These are phyloP conservation scores for Fusarium sp. DNA, from an alignment of 2,329 filamentous ascomycete species.

Conservation along the genomic window DNA sequence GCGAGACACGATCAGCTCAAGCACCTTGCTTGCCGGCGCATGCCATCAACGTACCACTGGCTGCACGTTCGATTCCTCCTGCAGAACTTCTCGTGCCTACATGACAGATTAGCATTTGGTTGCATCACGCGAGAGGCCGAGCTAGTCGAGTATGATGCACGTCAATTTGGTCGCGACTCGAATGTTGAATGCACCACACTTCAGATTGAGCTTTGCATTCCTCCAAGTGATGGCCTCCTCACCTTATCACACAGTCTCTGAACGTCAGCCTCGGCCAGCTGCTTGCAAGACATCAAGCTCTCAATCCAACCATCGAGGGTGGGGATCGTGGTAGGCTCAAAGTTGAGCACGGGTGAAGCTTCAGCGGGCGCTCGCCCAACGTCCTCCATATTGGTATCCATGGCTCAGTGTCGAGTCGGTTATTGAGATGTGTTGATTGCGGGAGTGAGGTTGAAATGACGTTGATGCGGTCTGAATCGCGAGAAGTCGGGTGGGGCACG, in stretches of 20 bases:
- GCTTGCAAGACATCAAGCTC: slow-evolving; percentile 98
- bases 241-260: slow-evolving; percentile 98
- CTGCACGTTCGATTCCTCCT: slow-evolving; percentile 98
- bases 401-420: slow-evolving; percentile 53
- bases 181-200: not conserved
- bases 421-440: slow-evolving; percentile 29
- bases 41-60: slow-evolving; percentile 80
- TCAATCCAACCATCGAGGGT: slow-evolving; percentile 99
- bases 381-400: slow-evolving; percentile 99
- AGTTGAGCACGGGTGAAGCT: slow-evolving; percentile 73
- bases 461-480: slow-evolving; percentile 48
- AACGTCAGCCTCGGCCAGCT: slow-evolving; percentile 93
- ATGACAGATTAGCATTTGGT: slow-evolving; percentile 49
- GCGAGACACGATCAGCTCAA: slow-evolving; percentile 46
- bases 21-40: slow-evolving; percentile 25
- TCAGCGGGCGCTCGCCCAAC: slow-evolving; percentile 87
- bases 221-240: slow-evolving; percentile 42
- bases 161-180: slow-evolving; percentile 1
- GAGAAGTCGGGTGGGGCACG: slow-evolving; percentile 48
- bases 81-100: slow-evolving; percentile 93
- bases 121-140: slow-evolving; percentile 50
- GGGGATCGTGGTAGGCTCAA: slow-evolving; percentile 88
- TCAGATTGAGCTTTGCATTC: slow-evolving; percentile 1
- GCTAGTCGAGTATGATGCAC: slow-evolving; percentile 29
- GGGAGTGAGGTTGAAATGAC: slow-evolving; percentile 44